phyloP scores from a whole-genome alignment of 352 stramenopile genomes.

The Phytophthora multivora region DNA sequence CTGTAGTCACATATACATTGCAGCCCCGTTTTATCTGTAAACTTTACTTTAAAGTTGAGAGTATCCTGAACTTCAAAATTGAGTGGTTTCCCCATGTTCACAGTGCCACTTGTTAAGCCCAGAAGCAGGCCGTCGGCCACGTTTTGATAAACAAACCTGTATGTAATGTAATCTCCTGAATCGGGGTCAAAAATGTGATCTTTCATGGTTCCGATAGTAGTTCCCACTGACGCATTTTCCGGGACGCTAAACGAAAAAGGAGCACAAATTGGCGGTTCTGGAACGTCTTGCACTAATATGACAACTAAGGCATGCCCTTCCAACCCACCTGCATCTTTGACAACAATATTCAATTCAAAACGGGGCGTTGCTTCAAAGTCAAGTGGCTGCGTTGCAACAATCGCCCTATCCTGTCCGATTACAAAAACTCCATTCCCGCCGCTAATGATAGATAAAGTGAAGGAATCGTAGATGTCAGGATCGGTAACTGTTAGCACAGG shows the following conservation, averaged over 20 bases:
- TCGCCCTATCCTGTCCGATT: slow-evolving; percentile 45
- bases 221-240: slow-evolving; percentile 28
- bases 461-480: slow-evolving; percentile 53
- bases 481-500: slow-evolving; percentile 38
- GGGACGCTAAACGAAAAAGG: slow-evolving; percentile 25
- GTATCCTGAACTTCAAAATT: slow-evolving; percentile 51
- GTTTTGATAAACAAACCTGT: slow-evolving; percentile 14
- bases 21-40: slow-evolving; percentile 49
- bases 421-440: slow-evolving; percentile 42
- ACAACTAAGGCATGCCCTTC: slow-evolving; percentile 27
- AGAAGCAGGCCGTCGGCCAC: slow-evolving; percentile 8
- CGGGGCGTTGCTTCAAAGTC: slow-evolving; percentile 44
- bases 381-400: slow-evolving; percentile 40
- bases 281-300: slow-evolving; percentile 43
- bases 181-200: slow-evolving; percentile 17
- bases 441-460: slow-evolving; percentile 42
- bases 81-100: slow-evolving; percentile 31
- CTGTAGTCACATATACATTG: slow-evolving; percentile 48
- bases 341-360: slow-evolving; percentile 51
- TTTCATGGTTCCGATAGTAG: slow-evolving; percentile 12
- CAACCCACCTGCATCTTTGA: slow-evolving; percentile 45
- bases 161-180: slow-evolving; percentile 14
- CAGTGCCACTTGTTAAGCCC: slow-evolving; percentile 14
- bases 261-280: slow-evolving; percentile 47
- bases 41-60: slow-evolving; percentile 40